Base-by-base conservation (phyloP, 2,329 filamentous ascomycete species). In the Graphiopsis chlorocephala region DNA sequence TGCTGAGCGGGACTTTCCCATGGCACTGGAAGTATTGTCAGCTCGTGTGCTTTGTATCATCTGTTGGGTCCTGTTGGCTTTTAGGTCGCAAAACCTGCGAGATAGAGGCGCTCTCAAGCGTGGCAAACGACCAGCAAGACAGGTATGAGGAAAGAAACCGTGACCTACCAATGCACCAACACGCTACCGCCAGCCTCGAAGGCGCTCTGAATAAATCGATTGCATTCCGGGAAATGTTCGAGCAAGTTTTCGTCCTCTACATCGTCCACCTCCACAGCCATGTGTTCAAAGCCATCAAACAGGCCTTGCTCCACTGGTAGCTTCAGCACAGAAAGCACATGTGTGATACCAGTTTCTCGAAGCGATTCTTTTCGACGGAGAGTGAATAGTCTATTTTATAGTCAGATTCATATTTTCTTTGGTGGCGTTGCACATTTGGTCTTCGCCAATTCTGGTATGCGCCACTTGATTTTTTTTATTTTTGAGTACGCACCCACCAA, bases 1-100 rank as follows among this genome's bases (percentile, higher is more conserved):
- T 69, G 94, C 91, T 56, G 94, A 98, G 65, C 95, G 91, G 35
- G 93, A 97, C 79, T 96, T 96, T 61, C 95, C 95, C 88, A 97
- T 97, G 25, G 93, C 94, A 83, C 95, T 97, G 35, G 12, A n/a
- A 47, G 1, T 3, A 8, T 25, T 63, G 35, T 63, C 52, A 63
- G 53, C 25, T 25, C 57, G 7, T 25, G 10, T 11, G 38, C 8
- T n/a, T 20, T 20, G 12, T n/a, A 38, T 8, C 28, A 20, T 12
- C 7, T 14, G n/a, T 15, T 4, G 28, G 26, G 29, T 23, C 8
- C 6, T 12, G 10, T 20, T 10, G 17, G 8, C 35, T 42, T 7
- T n/a, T 8, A 20, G 6, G 17, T n/a, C 35, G 35, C 17, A n/a
- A 42, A 10, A n/a, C 38, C 12, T 11, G 38, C 12, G n/a, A 8